Evolutionary conservation across 495 filamentous ascomycete species (phyloP), one percentile per base, ranked within the genome.

Genomic region (Penicillium maclennaniae): DNA sequence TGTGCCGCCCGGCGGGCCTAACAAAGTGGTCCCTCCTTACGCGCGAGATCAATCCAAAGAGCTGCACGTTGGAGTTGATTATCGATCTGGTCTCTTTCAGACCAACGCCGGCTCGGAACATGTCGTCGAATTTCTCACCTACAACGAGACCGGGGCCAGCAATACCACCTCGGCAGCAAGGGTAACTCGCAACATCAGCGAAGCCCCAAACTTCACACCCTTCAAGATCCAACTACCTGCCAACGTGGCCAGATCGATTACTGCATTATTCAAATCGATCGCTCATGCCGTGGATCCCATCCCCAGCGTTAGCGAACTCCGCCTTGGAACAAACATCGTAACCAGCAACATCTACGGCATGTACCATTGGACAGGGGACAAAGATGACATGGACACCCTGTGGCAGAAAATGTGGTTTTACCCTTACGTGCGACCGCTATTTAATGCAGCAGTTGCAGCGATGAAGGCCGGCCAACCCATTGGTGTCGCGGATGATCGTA

Each of bases 31-130:
- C 12, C 56, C 56, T 2, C 47, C 43, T n/a, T 7, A 45, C 2
- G 5, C 21, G 4, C 47, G 38, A 15, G 51, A 17, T 2, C 55
- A 59, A 34, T 19, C 37, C 4, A 51, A 47, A 1, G 56, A 59
- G 28, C 51, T 43, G 12, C 56, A 59, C n/a, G 52, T 59, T 14
- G 56, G 56, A 27, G 51, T 59, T 16, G 56, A 59, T 43, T 45
- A 59, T 43, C 43, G 38, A 23, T 54, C 51, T 2, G 27, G 17
- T 12, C 38, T 59, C 8, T 59, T 59, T 47, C 56, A 59, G 21
- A 59, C 56, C 19, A 47, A 47, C 19, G 56, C 45, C 25, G 56
- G 51, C 12, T 59, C 47, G 0, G 56, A 59, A 9, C 47, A 55
- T 34, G 37, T 48, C 14, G 28, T 59, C 1, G 51, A 51, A 14